phyloP scores from a whole-genome alignment of 2,329 filamentous ascomycete species.

The Sclerotinia nivalis region DNA sequence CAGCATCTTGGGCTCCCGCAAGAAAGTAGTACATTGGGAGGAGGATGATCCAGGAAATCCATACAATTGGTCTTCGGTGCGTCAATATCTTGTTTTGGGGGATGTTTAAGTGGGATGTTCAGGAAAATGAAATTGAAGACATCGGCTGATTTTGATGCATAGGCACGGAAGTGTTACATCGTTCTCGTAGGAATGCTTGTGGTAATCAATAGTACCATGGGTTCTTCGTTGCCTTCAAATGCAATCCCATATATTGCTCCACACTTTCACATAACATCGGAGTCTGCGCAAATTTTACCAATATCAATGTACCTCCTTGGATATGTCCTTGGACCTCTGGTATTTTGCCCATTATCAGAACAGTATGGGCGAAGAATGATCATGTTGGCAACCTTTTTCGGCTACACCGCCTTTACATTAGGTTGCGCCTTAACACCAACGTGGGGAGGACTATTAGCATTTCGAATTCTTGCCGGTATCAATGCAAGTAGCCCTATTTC shows the following conservation, averaged over 20 bases:
- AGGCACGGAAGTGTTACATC: conserved; percentile 57
- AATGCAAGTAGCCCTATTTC: conserved; percentile 61
- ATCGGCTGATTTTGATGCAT: conserved; percentile 17
- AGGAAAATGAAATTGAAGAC: neutral
- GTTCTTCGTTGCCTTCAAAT: conserved; percentile 64
- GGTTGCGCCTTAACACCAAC: conserved; percentile 63
- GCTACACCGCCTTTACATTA: conserved; percentile 67
- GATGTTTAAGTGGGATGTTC: neutral
- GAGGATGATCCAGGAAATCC: conserved; percentile 39
- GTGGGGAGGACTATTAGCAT: conserved; percentile 61
- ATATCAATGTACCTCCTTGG: conserved; percentile 65
- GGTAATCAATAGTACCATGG: conserved; percentile 69
- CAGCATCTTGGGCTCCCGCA: conserved; percentile 26
- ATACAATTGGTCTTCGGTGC: conserved; percentile 39
- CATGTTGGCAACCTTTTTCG: conserved; percentile 63
- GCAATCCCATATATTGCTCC: conserved; percentile 57
- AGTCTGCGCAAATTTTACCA: conserved; percentile 49
- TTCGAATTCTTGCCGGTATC: conserved; percentile 61
- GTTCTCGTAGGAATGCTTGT: conserved; percentile 56
- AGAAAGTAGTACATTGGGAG: conserved; percentile 37
- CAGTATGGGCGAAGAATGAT: conserved; percentile 61
- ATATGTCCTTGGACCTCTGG: conserved; percentile 57
- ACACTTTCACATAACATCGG: conserved; percentile 57
- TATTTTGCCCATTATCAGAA: conserved; percentile 67
- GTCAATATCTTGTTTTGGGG: neutral